Evolutionary conservation across 2,329 filamentous ascomycete genomes (phyloP), one percentile per base, ranked within the genome.

Genomic region (Fusarium aywerte): DNA sequence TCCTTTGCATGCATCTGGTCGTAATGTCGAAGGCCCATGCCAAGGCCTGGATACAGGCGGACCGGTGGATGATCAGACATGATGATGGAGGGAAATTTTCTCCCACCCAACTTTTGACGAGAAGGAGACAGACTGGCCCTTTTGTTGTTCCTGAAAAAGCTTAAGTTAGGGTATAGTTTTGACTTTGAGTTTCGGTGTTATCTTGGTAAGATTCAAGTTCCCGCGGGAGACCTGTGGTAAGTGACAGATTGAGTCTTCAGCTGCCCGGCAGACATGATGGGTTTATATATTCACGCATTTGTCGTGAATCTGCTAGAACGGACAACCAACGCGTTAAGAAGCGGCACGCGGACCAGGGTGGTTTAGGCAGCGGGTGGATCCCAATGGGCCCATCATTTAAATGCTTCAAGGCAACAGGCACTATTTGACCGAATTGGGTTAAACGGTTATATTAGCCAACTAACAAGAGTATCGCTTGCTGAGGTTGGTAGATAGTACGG

Each of bases 21-120:
- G 1, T 40, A 15, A 15, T 62, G 27, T 0, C 62, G 44, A 10
- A 62, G 35, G 1, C 40, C 7, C 15, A 66, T 27, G 11, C 62
- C 62, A 15, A 66, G 50, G 8, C 62, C 62, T 3, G 62, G 62
- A 2, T 66, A 65, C 4, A 15, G 33, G 9, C 42, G 35, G 23
- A 58, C 20, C 27, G 27, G 27, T 4, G 18, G 39, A n/a, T 31
- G 27, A 3, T 21, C 33, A 15, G 11, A 55, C 47, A 54, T 62
- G 25, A 7, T 12, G 16, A 7, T 36, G 0, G 9, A n/a, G n/a
- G 5, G 9, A 35, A 23, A 21, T 4, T 29, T 10, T 8, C n/a
- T 45, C 7, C n/a, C 11, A 6, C 12, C 1, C n/a, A 18, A 10
- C 11, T 27, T 40, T 20, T 40, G 21, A 25, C 38, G 23, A n/a